Evolutionary conservation across 148 eudicot genomes (phyloP), one percentile per base, ranked within the genome.

Genomic region (Rhododendron mucronatum): DNA sequence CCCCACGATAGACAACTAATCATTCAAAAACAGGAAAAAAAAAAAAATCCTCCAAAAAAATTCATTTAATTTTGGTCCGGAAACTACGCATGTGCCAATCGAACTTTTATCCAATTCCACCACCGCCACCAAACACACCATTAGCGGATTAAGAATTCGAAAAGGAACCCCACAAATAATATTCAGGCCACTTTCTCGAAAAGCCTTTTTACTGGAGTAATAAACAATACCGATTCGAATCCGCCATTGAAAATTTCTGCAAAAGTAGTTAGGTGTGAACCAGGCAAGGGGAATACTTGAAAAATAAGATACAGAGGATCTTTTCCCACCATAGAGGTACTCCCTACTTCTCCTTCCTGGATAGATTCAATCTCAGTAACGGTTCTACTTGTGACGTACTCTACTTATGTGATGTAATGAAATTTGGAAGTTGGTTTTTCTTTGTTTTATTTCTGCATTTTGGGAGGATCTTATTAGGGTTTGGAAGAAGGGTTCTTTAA

Each of bases 261-360:
- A 30, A 48, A 30, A 48, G 65, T 33, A 14, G 10, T 9, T 4
- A 23, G 6, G 85, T 84, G 33, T 50, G 67, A 84, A 51, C 69
- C 23, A 61, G 13, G 74, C 67, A 61, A 4, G 53, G 12, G 16
- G 7, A 51, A 28, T 75, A 35, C 74, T 0, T 48, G 65, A 80
- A 79, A 21, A 47, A 4, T n/a, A 80, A 30, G 87, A 23, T 47
- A 41, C 80, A 12, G 63, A 7, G 88, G 83, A 61, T 83, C 82
- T 82, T 41, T 61, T 12, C 77, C 20, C 65, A 57, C 53, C n/a
- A 16, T 33, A 21, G 47, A 76, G 88, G 88, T 86, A 59, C 11
- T 74, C 33, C 26, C 18, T 8, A 0, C 7, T 2, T 39, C 39
- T 55, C 44, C 44, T 53, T 48, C 2, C 39, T 2, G 3, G 59